Evolutionary conservation across 441 rosid species (phyloP).

Genomic region (Erodium chrysanthum): DNA sequence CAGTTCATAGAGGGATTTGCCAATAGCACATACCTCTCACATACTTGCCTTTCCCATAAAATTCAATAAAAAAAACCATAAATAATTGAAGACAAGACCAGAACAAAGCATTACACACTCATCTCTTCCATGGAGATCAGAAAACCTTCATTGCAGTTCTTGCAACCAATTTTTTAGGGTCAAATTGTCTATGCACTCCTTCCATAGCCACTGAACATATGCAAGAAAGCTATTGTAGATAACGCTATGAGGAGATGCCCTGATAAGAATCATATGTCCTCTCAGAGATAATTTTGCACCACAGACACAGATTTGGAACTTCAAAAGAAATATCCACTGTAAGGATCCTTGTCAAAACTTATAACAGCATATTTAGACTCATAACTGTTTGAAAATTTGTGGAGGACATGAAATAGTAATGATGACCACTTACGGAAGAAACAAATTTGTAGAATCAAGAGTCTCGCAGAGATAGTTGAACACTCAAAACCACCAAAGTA

Average conservation of each 20-base stretch:
- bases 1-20: background rate
- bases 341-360: background rate
- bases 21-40: background rate
- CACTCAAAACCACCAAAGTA: background rate
- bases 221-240: background rate
- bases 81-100: background rate
- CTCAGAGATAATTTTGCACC: background rate
- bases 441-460: background rate
- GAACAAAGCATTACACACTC: too few species aligned
- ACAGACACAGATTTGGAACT: background rate
- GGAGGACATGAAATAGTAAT: background rate
- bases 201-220: background rate
- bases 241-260: background rate
- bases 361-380: background rate
- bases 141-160: background rate
- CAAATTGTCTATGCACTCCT: background rate
- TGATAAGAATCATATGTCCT: conserved; percentile 1
- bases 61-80: background rate
- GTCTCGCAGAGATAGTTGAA: background rate
- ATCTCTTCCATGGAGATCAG: background rate
- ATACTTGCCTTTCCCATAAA: background rate
- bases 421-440: background rate
- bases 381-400: background rate
- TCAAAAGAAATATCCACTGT: background rate
- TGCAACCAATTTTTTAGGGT: background rate